Conservation (phyloP, 139 green algal species). For the Micromonas pusilla region DNA sequence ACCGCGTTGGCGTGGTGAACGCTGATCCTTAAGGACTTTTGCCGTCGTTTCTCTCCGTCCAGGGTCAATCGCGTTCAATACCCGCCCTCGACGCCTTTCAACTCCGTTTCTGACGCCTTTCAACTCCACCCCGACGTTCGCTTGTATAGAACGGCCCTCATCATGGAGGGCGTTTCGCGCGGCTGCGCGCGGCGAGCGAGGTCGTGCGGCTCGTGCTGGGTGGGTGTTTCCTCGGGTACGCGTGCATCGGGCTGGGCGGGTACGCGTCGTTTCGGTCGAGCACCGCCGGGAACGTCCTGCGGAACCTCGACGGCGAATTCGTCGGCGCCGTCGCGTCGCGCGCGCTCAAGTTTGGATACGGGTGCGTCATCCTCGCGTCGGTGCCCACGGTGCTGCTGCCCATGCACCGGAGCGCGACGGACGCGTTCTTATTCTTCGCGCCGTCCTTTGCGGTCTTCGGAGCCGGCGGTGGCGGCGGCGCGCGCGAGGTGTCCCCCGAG, state of each 20-base stretch:
- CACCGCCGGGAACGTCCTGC: constrained; percentile 13
- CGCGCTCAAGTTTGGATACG: constrained; percentile 8
- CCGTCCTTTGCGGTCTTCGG: background rate
- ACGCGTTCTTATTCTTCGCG: background rate
- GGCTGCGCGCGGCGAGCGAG: background rate
- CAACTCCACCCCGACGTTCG: no score
- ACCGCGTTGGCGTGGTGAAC: no score
- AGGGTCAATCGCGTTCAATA: no score
- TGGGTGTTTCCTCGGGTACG: background rate
- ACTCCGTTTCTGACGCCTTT: no score
- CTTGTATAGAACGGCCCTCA: no score
- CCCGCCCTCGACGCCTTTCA: no score
- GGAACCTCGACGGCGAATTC: constrained; percentile 1
- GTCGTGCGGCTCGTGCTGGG: background rate
- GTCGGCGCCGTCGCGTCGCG: background rate
- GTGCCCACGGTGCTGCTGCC: background rate
- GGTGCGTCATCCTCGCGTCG: background rate
- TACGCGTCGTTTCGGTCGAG: background rate
- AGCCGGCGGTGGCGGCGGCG: background rate
- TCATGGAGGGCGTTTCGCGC: no score
- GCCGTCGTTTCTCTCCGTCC: no score
- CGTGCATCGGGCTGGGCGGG: background rate
- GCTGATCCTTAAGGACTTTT: no score
- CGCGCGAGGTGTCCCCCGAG: background rate
- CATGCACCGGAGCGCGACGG: background rate